Evolutionary conservation across 116 monocot species (phyloP).

Genomic region (Cymodocea nodosa): DNA sequence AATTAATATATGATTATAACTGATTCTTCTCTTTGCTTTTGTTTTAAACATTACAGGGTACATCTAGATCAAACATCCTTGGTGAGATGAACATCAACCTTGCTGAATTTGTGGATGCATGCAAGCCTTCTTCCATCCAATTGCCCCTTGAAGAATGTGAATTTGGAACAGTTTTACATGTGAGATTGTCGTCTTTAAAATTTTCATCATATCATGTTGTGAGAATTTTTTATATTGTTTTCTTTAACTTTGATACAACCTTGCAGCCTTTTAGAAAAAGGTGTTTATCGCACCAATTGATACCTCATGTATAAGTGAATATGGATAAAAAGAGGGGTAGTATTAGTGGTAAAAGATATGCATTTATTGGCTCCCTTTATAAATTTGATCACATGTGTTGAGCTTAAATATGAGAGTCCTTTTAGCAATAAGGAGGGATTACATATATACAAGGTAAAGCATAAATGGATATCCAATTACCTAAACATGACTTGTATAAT

Average conservation of each 20-base stretch:
- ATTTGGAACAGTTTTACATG: conserved; percentile 80
- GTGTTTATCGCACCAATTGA: conserved; percentile 2
- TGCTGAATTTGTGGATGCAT: conserved; percentile 76
- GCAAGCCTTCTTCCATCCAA: conserved; percentile 60
- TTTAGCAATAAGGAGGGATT: no score
- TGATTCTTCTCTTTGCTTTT: not conserved
- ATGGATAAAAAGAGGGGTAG: not conserved
- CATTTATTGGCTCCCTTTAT: no score
- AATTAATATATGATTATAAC: not conserved
- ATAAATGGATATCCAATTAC: no score
- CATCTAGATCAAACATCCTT: conserved; percentile 66
- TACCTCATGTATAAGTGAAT: not conserved
- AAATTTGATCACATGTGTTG: no score
- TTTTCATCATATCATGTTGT: not conserved
- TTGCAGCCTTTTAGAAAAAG: not conserved
- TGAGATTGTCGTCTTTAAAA: conserved; percentile 16
- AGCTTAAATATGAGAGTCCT: no score
- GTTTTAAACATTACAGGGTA: conserved; percentile 37
- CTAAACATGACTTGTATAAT: no score
- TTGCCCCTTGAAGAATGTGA: conserved; percentile 73
- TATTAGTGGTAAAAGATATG: no score
- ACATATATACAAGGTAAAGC: no score
- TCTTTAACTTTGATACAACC: no score
- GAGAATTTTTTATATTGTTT: no score
- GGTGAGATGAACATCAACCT: conserved; percentile 84